A percentile compares a stretch with the other conserved stretches of the same genome.
Evolutionary conservation across 2,329 filamentous ascomycete genomes (phyloP).

Genomic region (Hymenoscyphus salicellus): DNA sequence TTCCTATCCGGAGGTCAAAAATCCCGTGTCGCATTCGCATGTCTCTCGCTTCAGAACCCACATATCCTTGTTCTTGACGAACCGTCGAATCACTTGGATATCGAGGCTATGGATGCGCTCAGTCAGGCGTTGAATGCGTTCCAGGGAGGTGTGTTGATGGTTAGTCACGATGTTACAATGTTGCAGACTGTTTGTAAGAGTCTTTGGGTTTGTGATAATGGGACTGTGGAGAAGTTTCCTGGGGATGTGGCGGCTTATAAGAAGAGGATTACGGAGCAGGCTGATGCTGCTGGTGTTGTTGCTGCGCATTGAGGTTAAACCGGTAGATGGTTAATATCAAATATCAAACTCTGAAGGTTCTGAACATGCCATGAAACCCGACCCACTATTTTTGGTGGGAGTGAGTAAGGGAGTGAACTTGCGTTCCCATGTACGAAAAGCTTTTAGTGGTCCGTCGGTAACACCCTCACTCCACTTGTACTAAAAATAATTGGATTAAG

Average conservation of each 20-base stretch:
- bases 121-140: slow-evolving; percentile 80
- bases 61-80: slow-evolving; percentile 98
- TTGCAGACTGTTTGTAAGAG: slow-evolving; percentile 91
- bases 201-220: slow-evolving; percentile 93
- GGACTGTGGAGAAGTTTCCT: slow-evolving; percentile 92
- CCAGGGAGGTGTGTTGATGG: slow-evolving; percentile 94
- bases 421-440: too few relatives aligned
- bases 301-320: slow-evolving; percentile 26
- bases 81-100: slow-evolving; percentile 97
- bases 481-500: too few relatives aligned
- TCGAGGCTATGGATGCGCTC: slow-evolving; percentile 94
- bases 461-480: too few relatives aligned
- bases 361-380: too few relatives aligned
- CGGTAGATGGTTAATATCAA: background rate
- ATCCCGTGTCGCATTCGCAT: slow-evolving; percentile 97
- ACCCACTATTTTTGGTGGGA: too few relatives aligned
- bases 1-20: slow-evolving; percentile 96
- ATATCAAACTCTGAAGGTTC: background rate
- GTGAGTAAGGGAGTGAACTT: too few relatives aligned
- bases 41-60: slow-evolving; percentile 85
- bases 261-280: slow-evolving; percentile 89
- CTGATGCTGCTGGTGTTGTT: slow-evolving; percentile 75
- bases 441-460: too few relatives aligned
- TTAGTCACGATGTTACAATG: slow-evolving; percentile 99
- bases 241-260: slow-evolving; percentile 97